Conservation (phyloP, 805 yeast species). For the Cyberlindnera saturnus region DNA sequence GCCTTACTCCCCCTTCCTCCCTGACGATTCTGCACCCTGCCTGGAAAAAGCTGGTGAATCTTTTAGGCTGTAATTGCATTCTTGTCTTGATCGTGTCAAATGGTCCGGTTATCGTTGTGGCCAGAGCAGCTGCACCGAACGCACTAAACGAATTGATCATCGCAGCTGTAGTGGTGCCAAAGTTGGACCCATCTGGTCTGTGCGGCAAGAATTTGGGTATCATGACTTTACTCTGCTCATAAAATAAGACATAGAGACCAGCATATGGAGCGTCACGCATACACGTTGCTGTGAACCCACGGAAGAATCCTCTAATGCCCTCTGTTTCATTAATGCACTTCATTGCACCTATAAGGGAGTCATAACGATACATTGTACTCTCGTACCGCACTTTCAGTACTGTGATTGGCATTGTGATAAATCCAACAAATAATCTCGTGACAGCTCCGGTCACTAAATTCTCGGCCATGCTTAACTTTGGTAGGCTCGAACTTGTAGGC, state of each 20-base stretch:
- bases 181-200: slow-evolving; percentile 15
- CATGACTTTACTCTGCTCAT: slow-evolving; percentile 64
- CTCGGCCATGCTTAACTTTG: slow-evolving; percentile 61
- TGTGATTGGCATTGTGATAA: slow-evolving; percentile 90
- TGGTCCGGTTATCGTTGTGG: slow-evolving; percentile 89
- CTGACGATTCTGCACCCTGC: slow-evolving; percentile 34
- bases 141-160: slow-evolving; percentile 74
- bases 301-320: slow-evolving; percentile 67
- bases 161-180: slow-evolving; percentile 39
- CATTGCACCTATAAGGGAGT: slow-evolving; percentile 55
- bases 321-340: slow-evolving; percentile 45
- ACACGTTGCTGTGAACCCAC: slow-evolving; percentile 83
- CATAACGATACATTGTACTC: slow-evolving; percentile 68
- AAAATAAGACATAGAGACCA: slow-evolving; percentile 81
- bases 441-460: slow-evolving; percentile 74
- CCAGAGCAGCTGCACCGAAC: slow-evolving; percentile 63
- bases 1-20: slow-evolving; percentile 43
- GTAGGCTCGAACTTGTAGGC: slow-evolving; percentile 42
- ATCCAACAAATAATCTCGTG: slow-evolving; percentile 78
- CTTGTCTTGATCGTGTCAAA: slow-evolving; percentile 92
- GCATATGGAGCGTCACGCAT: slow-evolving; percentile 95
- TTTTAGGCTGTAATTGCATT: slow-evolving; percentile 64
- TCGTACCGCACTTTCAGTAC: slow-evolving; percentile 86
- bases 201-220: slow-evolving; percentile 34
- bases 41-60: slow-evolving; percentile 35